A percentile compares a stretch with the other conserved stretches of the same genome.
Evolutionary conservation across 108 stramenopile genomes (phyloP).

Genomic region (Cyclostephanos invisitatus): DNA sequence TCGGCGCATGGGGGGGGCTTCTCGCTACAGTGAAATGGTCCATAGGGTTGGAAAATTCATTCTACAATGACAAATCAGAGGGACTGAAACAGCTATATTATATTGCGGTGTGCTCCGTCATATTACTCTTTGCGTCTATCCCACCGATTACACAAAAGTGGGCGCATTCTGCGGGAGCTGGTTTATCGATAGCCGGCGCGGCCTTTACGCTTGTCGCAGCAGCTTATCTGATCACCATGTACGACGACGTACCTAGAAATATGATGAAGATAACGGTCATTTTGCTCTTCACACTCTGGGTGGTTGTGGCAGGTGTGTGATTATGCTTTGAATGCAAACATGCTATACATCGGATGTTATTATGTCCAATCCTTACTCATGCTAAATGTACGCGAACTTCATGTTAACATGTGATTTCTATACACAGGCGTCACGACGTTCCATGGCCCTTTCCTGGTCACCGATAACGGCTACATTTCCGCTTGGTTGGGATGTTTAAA

Average conservation of each 20-base stretch:
- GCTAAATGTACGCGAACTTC: too few species aligned
- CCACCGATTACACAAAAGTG: slow-evolving; percentile 24
- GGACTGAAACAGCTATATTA: slow-evolving; percentile 26
- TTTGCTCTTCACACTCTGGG: slow-evolving; percentile 39
- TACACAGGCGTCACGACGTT: slow-evolving; percentile 30
- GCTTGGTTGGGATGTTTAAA: slow-evolving; percentile 32
- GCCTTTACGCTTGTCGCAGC: slow-evolving; percentile 29
- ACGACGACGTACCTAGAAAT: slow-evolving; percentile 33
- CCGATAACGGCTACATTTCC: slow-evolving; percentile 40
- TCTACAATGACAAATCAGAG: slow-evolving; percentile 18
- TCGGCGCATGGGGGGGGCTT: slow-evolving; percentile 45
- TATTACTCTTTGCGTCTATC: slow-evolving; percentile 39
- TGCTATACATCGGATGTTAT: too few species aligned
- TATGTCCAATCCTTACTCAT: too few species aligned
- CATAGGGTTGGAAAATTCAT: slow-evolving; percentile 27
- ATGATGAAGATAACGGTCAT: slow-evolving; percentile 33
- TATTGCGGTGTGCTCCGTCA: slow-evolving; percentile 24
- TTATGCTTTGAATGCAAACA: too few species aligned
- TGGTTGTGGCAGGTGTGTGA: background rate
- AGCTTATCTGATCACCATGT: slow-evolving; percentile 19
- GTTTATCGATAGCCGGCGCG: slow-evolving; percentile 37
- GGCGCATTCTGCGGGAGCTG: slow-evolving; percentile 21
- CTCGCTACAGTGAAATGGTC: slow-evolving; percentile 33
- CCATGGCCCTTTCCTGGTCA: slow-evolving; percentile 33
- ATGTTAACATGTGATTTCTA: too few species aligned